Percentiles rank a stretch among this genome's conserved stretches.
Evolutionary conservation across 176 grass and related monocot species (phyloP).

Genomic region (Oryza coarctata): DNA sequence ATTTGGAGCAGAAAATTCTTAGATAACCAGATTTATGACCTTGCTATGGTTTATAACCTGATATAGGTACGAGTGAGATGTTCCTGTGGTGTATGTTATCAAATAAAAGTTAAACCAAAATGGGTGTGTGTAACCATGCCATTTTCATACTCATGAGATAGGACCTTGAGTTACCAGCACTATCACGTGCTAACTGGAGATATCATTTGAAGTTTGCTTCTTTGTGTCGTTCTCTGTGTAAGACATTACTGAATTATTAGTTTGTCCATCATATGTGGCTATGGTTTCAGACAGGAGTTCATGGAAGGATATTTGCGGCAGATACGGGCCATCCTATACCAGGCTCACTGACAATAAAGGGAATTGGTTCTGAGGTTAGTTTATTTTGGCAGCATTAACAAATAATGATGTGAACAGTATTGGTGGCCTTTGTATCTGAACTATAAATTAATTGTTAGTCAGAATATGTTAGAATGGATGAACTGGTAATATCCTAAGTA

Average conservation of each 20-base stretch:
- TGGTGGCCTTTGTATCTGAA: neutral
- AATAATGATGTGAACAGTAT: neutral
- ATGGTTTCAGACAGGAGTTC: conserved; percentile 73
- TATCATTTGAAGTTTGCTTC: conserved; percentile 1
- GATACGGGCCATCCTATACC: conserved; percentile 70
- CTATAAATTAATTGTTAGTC: neutral
- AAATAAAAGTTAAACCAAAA: neutral
- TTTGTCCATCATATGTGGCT: conserved; percentile 27
- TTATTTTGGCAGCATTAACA: conserved; percentile 20
- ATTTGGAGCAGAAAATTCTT: conserved; percentile 5
- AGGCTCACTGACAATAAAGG: conserved; percentile 60
- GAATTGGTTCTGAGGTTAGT: conserved; percentile 65
- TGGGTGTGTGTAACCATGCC: neutral
- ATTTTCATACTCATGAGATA: conserved; percentile 1
- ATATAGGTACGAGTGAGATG: neutral
- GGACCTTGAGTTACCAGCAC: neutral
- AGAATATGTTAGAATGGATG: neutral
- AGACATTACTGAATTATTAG: neutral
- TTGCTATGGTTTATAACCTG: neutral
- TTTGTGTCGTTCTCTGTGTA: neutral
- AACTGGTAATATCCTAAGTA: neutral
- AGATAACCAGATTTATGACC: neutral
- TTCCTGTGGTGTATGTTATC: neutral
- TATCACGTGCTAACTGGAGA: neutral
- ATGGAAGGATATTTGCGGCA: conserved; percentile 92